phyloP scores from a whole-genome alignment of 1,284 basidiomycete genomes.

The Sanguinoderma infundibulare region DNA sequence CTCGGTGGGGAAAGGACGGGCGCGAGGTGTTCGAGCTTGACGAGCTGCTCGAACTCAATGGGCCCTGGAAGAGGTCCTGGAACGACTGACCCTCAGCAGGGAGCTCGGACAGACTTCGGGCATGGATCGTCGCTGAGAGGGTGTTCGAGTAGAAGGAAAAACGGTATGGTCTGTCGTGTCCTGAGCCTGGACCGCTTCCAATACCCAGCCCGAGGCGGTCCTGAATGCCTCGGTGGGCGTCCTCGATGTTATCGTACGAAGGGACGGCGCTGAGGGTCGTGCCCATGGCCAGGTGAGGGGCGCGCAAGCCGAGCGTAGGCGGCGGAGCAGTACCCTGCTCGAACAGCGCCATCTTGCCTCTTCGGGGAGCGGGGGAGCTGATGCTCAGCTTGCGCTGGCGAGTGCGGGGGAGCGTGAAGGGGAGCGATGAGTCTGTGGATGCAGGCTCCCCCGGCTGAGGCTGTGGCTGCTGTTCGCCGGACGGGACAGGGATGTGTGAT shows the following conservation, averaged over 20 bases:
- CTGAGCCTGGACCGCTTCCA: conserved; percentile 36
- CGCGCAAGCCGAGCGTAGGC: conserved; percentile 45
- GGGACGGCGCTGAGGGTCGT: conserved; percentile 38
- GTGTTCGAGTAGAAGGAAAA: conserved; percentile 99
- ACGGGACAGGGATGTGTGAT: conserved; percentile 17
- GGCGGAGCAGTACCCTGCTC: conserved; percentile 62
- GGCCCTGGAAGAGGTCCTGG: conserved; percentile 86
- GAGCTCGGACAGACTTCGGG: conserved; percentile 90
- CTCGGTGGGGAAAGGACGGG: conserved; percentile 20
- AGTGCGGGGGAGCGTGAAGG: conserved; percentile 41
- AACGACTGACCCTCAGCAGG: conserved; percentile 95
- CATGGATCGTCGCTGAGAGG: conserved; percentile 92
- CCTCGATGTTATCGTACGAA: conserved; percentile 37
- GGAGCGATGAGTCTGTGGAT: conserved; percentile 17
- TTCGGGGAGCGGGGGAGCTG: conserved; percentile 65
- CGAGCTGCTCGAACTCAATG: conserved; percentile 16
- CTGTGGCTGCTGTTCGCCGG: conserved; percentile 13
- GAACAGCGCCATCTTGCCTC: conserved; percentile 91
- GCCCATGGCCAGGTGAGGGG: conserved; percentile 31
- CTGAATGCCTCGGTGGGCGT: conserved; percentile 13
- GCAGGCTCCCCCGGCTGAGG: conserved; percentile 15
- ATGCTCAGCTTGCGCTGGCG: conserved; percentile 87
- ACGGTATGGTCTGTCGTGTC: conserved; percentile 91
- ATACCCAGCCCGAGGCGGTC: conserved; percentile 10
- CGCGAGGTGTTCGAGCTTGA: conserved; percentile 17